phyloP scores from a whole-genome alignment of 306 rosid genomes.

The Cucumis hystrix region DNA sequence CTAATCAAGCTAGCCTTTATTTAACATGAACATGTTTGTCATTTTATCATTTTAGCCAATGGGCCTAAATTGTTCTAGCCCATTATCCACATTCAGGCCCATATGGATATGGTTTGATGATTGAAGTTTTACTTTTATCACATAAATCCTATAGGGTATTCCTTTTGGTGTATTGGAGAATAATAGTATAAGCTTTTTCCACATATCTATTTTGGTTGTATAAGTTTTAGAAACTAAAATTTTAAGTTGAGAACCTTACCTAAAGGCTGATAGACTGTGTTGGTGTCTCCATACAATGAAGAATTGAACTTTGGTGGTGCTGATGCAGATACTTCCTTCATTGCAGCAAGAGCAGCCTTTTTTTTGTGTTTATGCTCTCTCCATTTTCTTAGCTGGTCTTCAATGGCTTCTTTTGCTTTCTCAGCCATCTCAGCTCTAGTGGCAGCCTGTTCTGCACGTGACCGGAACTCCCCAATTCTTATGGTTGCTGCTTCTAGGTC shows the following conservation, averaged over 20 bases:
- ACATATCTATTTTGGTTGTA: neutral
- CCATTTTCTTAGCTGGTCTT: conserved; percentile 44
- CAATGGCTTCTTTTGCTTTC: conserved; percentile 51
- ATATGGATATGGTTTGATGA: neutral
- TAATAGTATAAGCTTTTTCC: neutral
- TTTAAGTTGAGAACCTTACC: conserved; percentile 60
- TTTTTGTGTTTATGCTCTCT: conserved; percentile 39
- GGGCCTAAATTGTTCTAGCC: neutral
- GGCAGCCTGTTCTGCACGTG: conserved; percentile 64
- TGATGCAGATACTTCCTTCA: conserved; percentile 25
- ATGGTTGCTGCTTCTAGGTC: conserved; percentile 39
- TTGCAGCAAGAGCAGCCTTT: conserved; percentile 44
- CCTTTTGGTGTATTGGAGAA: neutral
- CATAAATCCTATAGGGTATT: neutral
- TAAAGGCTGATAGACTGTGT: conserved; percentile 11
- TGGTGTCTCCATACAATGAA: conserved; percentile 14
- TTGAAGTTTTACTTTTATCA: neutral
- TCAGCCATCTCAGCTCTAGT: conserved; percentile 75
- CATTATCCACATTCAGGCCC: neutral
- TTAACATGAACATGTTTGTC: neutral
- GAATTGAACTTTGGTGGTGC: conserved; percentile 18
- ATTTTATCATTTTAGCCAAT: neutral
- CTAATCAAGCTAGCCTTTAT: neutral
- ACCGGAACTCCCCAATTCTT: conserved; percentile 46
- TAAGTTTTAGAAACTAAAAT: conserved; percentile 18